Percentiles rank a stretch among this genome's conserved stretches.
phyloP scores from a whole-genome alignment of 371 early-diverging fungal species.

The Batrachochytrium dendrobatidis region DNA sequence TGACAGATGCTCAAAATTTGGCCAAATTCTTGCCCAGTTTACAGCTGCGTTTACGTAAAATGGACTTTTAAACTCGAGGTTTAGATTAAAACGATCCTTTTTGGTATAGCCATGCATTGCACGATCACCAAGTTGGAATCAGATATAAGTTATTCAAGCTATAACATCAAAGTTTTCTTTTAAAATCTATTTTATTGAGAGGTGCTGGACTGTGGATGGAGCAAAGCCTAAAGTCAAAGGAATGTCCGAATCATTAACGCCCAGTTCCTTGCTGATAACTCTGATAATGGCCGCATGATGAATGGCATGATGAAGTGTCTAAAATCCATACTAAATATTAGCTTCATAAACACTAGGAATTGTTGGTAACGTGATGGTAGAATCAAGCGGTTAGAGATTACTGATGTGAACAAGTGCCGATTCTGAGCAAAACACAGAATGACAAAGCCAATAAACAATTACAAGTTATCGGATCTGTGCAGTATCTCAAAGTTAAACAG shows the following conservation, averaged over 20 bases:
- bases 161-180: no score
- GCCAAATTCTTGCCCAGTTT: no score
- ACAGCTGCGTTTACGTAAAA: no score
- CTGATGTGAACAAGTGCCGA: not conserved
- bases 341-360: slow-evolving; percentile 23
- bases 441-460: not conserved
- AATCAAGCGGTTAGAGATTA: not conserved
- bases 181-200: no score
- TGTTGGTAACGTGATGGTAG: not conserved
- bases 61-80: no score
- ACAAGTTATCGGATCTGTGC: no score
- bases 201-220: slow-evolving; percentile 39
- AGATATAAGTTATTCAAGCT: no score
- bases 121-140: no score
- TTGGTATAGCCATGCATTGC: no score
- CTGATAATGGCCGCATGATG: slow-evolving; percentile 52
- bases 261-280: slow-evolving; percentile 46
- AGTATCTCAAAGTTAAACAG: no score
- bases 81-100: no score
- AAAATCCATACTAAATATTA: not conserved
- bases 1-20: no score
- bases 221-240: slow-evolving; percentile 44
- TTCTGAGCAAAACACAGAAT: not conserved
- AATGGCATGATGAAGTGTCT: slow-evolving; percentile 26
- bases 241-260: slow-evolving; percentile 20